A percentile compares a stretch with the other conserved stretches of the same genome.
These are phyloP conservation scores for Pseudogymnoascus sp. DNA, from an alignment of 2,329 filamentous ascomycete genomes.

Conservation along the genomic window DNA sequence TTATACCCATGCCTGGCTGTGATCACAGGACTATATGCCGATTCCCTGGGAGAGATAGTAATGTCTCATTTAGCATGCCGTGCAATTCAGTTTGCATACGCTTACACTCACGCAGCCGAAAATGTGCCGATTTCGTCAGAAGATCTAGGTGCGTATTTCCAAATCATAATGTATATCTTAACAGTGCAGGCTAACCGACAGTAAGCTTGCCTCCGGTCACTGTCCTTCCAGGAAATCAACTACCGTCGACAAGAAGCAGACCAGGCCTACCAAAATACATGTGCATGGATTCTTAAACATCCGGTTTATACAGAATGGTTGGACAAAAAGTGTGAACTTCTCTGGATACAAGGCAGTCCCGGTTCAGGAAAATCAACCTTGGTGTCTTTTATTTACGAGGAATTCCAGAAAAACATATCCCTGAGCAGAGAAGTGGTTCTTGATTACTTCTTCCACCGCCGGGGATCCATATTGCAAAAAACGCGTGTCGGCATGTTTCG, in stretches of 20 bases:
- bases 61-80: background rate
- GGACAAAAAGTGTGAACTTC: slow-evolving; percentile 16
- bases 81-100: background rate
- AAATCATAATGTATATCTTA: background rate
- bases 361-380: slow-evolving; percentile 37
- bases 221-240: slow-evolving; percentile 28
- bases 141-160: background rate
- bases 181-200: background rate
- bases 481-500: slow-evolving; percentile 30
- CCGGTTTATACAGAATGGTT: slow-evolving; percentile 23
- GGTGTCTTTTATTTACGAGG: slow-evolving; percentile 30
- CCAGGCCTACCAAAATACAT: slow-evolving; percentile 24
- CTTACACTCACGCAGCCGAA: background rate
- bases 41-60: slow-evolving; percentile 6
- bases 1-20: slow-evolving; percentile 14
- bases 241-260: slow-evolving; percentile 24
- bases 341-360: slow-evolving; percentile 37
- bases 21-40: slow-evolving; percentile 16
- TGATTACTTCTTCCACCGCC: slow-evolving; percentile 34
- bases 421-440: slow-evolving; percentile 18
- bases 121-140: background rate
- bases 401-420: slow-evolving; percentile 12
- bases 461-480: slow-evolving; percentile 29
- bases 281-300: slow-evolving; percentile 29
- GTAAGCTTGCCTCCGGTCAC: slow-evolving; percentile 26